Conservation (phyloP, 1,284 basidiomycete species). For the Ustilago cynodontis region DNA sequence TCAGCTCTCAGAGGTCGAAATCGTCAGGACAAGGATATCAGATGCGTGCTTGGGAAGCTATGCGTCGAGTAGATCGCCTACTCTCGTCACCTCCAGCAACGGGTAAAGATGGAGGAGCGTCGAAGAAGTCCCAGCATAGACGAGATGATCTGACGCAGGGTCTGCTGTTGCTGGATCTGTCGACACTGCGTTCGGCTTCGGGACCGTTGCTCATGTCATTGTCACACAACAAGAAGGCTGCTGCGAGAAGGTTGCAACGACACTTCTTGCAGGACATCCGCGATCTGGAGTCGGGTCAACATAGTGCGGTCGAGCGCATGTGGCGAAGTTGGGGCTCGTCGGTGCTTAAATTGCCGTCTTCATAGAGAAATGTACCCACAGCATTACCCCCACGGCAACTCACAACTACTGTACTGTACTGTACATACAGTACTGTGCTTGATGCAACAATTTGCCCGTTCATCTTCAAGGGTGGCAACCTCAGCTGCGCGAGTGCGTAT, state of each 20-base stretch:
- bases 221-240: slow-evolving; percentile 43
- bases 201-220: slow-evolving; percentile 48
- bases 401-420: too few relatives aligned
- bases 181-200: slow-evolving; percentile 75
- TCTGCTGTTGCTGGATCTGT: slow-evolving; percentile 79
- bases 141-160: slow-evolving; percentile 74
- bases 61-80: slow-evolving; percentile 70
- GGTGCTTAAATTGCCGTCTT: slow-evolving; percentile 30
- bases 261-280: slow-evolving; percentile 87
- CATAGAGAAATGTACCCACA: background rate
- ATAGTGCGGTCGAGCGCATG: slow-evolving; percentile 81
- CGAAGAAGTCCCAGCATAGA: background rate
- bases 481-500: too few relatives aligned
- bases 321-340: slow-evolving; percentile 81
- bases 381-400: too few relatives aligned
- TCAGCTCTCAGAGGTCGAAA: slow-evolving; percentile 72
- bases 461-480: too few relatives aligned
- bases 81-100: slow-evolving; percentile 54
- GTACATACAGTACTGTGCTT: too few relatives aligned
- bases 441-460: too few relatives aligned
- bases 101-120: background rate
- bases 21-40: slow-evolving; percentile 69
- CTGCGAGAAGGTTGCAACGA: slow-evolving; percentile 74
- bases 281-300: slow-evolving; percentile 78
- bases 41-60: slow-evolving; percentile 70